A percentile compares a stretch with the other conserved stretches of the same genome.
Conservation (phyloP, 2,329 filamentous ascomycete species). For the Claviceps sp. region DNA sequence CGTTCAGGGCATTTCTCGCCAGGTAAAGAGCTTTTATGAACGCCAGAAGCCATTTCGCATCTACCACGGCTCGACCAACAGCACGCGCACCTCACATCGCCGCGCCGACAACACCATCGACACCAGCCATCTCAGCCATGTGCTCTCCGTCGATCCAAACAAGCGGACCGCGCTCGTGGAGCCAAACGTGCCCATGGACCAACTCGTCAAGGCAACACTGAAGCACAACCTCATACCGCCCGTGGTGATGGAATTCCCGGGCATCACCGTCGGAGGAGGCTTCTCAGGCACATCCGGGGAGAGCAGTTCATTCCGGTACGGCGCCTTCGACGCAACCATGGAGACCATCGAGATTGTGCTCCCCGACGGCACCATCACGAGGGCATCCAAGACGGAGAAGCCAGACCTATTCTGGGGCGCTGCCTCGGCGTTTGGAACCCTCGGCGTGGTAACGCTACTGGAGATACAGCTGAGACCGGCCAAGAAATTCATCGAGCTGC, state of each 20-base stretch:
- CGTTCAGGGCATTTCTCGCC: conserved; percentile 28
- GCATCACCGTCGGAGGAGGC: conserved; percentile 60
- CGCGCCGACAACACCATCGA: conserved; percentile 32
- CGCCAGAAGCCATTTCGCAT: conserved; percentile 50
- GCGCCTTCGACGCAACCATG: conserved; percentile 56
- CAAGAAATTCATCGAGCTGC: conserved; percentile 40
- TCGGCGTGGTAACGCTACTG: conserved; percentile 52
- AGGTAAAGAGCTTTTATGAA: conserved; percentile 30
- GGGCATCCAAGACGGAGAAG: conserved; percentile 27
- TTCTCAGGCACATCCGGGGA: conserved; percentile 60
- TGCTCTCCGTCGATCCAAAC: conserved; percentile 46
- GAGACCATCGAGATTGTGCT: conserved; percentile 55
- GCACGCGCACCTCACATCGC: conserved; percentile 46
- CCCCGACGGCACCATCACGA: conserved; percentile 49
- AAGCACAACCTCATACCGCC: conserved; percentile 52
- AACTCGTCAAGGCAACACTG: conserved; percentile 52
- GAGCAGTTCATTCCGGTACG: conserved; percentile 56
- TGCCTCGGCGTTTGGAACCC: conserved; percentile 50
- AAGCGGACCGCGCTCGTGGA: conserved; percentile 52
- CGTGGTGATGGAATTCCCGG: conserved; percentile 65
- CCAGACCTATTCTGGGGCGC: conserved; percentile 51
- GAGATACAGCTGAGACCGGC: conserved; percentile 46
- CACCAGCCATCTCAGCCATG: conserved; percentile 49
- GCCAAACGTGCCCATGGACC: conserved; percentile 65
- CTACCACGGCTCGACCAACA: conserved; percentile 66